Evolutionary conservation across 208 protist genomes (phyloP).

Genomic region (Trypanosomatidae sp.): DNA sequence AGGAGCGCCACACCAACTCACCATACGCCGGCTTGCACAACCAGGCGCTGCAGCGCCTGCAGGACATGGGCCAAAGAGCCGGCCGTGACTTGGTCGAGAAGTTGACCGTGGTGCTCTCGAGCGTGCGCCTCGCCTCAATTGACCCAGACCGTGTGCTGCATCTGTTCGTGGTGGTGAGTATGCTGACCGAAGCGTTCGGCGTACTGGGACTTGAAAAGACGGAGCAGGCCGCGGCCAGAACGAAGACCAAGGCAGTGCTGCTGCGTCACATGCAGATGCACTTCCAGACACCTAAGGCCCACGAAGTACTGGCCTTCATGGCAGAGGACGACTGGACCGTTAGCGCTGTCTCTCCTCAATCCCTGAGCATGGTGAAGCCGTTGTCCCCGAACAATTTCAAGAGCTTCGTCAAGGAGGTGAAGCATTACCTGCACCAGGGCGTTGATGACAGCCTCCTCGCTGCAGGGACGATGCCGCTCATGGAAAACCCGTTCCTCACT

Average conservation of each 20-base stretch:
- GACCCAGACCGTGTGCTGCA: slow-evolving; percentile 78
- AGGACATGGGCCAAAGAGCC: slow-evolving; percentile 52
- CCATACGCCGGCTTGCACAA: slow-evolving; percentile 45
- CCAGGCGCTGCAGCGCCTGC: slow-evolving; percentile 40
- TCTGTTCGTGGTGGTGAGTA: slow-evolving; percentile 73
- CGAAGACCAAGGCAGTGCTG: slow-evolving; percentile 49
- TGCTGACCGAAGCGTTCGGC: slow-evolving; percentile 61
- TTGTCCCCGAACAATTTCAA: slow-evolving; percentile 53
- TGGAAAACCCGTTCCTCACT: slow-evolving; percentile 80
- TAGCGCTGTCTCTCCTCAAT: slow-evolving; percentile 40
- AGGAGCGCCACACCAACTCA: slow-evolving; percentile 35
- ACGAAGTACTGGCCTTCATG: slow-evolving; percentile 68
- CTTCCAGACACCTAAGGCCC: slow-evolving; percentile 61
- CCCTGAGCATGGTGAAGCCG: slow-evolving; percentile 64
- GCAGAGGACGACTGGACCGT: slow-evolving; percentile 62
- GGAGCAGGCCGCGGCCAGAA: slow-evolving; percentile 44
- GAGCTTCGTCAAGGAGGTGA: slow-evolving; percentile 52
- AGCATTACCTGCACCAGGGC: slow-evolving; percentile 50
- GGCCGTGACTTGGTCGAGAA: slow-evolving; percentile 78
- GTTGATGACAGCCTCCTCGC: slow-evolving; percentile 26
- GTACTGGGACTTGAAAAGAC: slow-evolving; percentile 50
- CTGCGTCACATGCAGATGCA: slow-evolving; percentile 46
- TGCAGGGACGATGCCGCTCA: slow-evolving; percentile 22
- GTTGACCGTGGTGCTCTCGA: slow-evolving; percentile 49
- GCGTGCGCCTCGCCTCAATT: slow-evolving; percentile 36